phyloP scores from a whole-genome alignment of 768 basidiomycete species.

The Boletus coccyginus region DNA sequence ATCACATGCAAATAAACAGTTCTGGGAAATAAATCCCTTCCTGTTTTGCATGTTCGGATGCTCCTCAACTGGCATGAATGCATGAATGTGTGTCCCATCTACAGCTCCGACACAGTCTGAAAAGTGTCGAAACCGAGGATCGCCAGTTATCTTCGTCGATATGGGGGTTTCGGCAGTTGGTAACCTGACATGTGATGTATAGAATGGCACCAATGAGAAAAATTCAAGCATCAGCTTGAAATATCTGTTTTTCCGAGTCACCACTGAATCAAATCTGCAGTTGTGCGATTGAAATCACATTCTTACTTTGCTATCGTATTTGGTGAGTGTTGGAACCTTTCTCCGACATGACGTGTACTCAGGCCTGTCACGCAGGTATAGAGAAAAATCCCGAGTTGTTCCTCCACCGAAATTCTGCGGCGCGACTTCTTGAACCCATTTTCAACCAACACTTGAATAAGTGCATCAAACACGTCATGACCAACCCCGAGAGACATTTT shows the following conservation, averaged over 20 bases:
- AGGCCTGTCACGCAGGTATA: conserved; percentile 10
- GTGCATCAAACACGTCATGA: not conserved
- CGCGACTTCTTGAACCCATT: not conserved
- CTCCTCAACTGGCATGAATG: not conserved
- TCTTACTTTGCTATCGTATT: too few relatives aligned
- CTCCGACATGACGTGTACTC: conserved; percentile 3
- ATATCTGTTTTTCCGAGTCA: too few relatives aligned
- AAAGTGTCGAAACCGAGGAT: not conserved
- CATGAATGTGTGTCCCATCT: not conserved
- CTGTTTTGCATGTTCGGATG: conserved; percentile 8
- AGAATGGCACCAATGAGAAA: too few relatives aligned
- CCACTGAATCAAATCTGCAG: too few relatives aligned
- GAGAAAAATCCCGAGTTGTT: conserved; percentile 14
- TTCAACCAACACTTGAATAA: not conserved
- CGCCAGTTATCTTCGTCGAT: too few relatives aligned
- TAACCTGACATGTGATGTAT: too few relatives aligned
- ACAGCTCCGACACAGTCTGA: conserved; percentile 4
- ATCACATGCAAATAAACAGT: conserved; percentile 18
- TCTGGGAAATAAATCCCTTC: conserved; percentile 19
- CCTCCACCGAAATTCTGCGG: not conserved
- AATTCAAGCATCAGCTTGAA: too few relatives aligned
- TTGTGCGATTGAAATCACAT: too few relatives aligned
- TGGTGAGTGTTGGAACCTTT: not conserved
- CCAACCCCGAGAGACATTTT: not conserved
- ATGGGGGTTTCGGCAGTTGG: too few relatives aligned